phyloP scores from a whole-genome alignment of 352 stramenopile genomes.

The Phytophthora melonis region DNA sequence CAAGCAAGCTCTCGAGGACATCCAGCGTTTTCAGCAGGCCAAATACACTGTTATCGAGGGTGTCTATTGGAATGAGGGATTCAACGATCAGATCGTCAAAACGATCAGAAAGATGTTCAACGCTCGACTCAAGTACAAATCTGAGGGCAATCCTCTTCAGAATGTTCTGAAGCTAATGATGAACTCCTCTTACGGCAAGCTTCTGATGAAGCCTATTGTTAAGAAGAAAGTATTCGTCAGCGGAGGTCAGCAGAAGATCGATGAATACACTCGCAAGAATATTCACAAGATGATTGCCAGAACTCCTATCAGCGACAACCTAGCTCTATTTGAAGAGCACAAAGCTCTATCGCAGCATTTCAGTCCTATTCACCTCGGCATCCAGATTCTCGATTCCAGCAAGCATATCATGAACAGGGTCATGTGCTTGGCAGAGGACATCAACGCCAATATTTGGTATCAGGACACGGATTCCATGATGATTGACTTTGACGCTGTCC shows the following conservation, averaged over 20 bases:
- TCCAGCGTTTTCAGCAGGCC: too few relatives aligned
- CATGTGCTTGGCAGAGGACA: slow-evolving; percentile 11
- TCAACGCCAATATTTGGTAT: slow-evolving; percentile 14
- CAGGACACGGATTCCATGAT: slow-evolving; percentile 10
- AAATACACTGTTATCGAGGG: slow-evolving; percentile 4
- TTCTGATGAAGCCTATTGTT: slow-evolving; percentile 14
- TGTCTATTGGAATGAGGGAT: slow-evolving; percentile 18
- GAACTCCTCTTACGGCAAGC: slow-evolving; percentile 14
- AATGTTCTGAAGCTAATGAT: slow-evolving; percentile 19
- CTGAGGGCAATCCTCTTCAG: slow-evolving; percentile 4
- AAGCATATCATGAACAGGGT: slow-evolving; percentile 21
- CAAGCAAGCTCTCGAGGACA: neutral
- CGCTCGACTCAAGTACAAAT: slow-evolving; percentile 6
- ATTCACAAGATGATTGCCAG: neutral
- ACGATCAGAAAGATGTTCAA: slow-evolving; percentile 2
- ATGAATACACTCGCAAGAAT: slow-evolving; percentile 14
- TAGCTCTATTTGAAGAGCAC: slow-evolving; percentile 18
- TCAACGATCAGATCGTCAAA: slow-evolving; percentile 4
- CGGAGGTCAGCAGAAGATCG: neutral
- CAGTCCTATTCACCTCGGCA: too few relatives aligned
- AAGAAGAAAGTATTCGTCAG: slow-evolving; percentile 15
- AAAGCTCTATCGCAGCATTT: neutral
- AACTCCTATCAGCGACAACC: slow-evolving; percentile 7
- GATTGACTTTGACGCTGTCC: slow-evolving; percentile 7
- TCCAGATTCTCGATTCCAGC: neutral